These are phyloP conservation scores for Phalaenopsis aphrodite DNA, from an alignment of 106 monocot species.

Conservation along the genomic window DNA sequence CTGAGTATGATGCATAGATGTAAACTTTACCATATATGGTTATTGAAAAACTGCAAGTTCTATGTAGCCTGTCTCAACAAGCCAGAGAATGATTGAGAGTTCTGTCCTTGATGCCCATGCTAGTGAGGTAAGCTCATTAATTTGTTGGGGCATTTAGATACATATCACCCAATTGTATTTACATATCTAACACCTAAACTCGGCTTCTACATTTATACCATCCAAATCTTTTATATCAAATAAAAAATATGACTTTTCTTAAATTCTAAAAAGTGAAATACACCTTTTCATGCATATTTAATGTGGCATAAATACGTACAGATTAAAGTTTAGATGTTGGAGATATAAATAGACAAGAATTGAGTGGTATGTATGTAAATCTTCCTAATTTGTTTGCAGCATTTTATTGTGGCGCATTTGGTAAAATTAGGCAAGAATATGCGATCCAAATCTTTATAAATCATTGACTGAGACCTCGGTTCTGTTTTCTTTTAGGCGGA, in stretches of 20 bases:
- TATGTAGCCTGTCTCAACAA: constrained; percentile 63
- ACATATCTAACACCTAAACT: too few species aligned
- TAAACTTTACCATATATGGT: neutral
- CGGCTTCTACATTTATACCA: too few species aligned
- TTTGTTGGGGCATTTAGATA: neutral
- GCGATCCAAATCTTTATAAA: neutral
- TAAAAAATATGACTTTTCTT: too few species aligned
- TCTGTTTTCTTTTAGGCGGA: constrained; percentile 43
- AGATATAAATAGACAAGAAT: too few species aligned
- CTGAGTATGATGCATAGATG: neutral
- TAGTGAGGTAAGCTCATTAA: constrained; percentile 31
- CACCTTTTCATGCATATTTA: too few species aligned
- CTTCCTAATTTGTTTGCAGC: neutral
- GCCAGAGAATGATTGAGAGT: constrained; percentile 80
- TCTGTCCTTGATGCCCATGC: constrained; percentile 87
- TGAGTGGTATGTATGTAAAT: too few species aligned
- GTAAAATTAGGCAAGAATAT: neutral
- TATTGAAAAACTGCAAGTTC: neutral
- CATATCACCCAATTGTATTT: too few species aligned
- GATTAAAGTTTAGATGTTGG: too few species aligned
- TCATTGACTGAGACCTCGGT: neutral
- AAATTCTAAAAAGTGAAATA: too few species aligned
- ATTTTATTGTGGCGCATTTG: neutral
- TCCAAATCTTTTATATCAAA: too few species aligned
- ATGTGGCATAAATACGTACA: too few species aligned